Evolutionary conservation across 2,329 filamentous ascomycete species (phyloP).

Genomic region (Pestalotiopsis sp.): DNA sequence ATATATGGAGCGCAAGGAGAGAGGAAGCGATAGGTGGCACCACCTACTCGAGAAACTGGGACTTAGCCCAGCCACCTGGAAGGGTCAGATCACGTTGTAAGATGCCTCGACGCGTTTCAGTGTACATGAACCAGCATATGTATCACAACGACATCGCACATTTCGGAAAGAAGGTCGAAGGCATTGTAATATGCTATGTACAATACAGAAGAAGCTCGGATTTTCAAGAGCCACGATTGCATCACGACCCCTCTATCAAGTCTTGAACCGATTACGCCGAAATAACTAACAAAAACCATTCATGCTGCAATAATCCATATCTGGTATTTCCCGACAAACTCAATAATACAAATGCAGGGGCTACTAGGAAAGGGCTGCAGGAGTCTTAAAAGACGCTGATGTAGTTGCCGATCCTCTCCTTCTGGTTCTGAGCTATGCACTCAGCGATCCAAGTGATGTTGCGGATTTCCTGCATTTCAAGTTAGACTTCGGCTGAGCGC

Average conservation of each 20-base stretch:
- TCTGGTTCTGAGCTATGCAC: conserved; percentile 99
- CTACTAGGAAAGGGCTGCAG: conserved; percentile 16
- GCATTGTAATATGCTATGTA: conserved; percentile 42
- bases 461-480: conserved; percentile 79
- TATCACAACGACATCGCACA: conserved; percentile 6
- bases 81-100: conserved; percentile 82
- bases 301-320: conserved; percentile 13
- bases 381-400: conserved; percentile 86
- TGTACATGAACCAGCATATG: conserved; percentile 1
- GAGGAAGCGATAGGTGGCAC: conserved; percentile 88
- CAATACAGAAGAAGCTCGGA: conserved; percentile 39
- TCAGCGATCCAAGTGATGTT: conserved; percentile 99
- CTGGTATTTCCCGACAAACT: conserved; percentile 7
- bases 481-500: conserved; percentile 14
- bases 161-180: conserved; percentile 9
- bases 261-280: conserved; percentile 2
- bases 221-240: neutral
- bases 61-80: conserved; percentile 85
- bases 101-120: neutral
- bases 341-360: conserved; percentile 44
- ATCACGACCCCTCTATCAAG: conserved; percentile 3
- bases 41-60: conserved; percentile 84
- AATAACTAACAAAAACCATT: conserved; percentile 13
- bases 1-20: conserved; percentile 87
- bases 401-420: conserved; percentile 97